phyloP scores from a whole-genome alignment of 257 asterid genomes.

The Anisodus tanguticus region DNA sequence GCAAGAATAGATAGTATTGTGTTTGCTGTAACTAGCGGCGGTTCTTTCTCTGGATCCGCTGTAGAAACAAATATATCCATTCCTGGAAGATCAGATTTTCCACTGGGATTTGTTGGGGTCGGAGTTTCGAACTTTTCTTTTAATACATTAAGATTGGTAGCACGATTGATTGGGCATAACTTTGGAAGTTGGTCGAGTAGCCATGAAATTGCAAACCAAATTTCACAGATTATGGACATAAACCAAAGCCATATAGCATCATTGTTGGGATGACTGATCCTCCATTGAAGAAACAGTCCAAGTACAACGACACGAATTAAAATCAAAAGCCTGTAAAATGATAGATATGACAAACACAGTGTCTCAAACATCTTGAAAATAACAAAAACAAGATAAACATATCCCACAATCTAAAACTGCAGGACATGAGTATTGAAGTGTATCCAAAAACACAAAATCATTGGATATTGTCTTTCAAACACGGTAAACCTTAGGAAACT shows the following conservation, averaged over 20 bases:
- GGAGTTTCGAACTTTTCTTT: constrained; percentile 85
- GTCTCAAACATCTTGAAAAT: constrained; percentile 12
- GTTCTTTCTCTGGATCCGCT: constrained; percentile 95
- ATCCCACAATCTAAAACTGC: neutral
- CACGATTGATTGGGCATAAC: constrained; percentile 76
- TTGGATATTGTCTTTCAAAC: neutral
- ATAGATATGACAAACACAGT: neutral
- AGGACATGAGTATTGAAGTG: neutral
- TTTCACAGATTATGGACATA: constrained; percentile 79
- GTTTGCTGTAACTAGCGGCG: constrained; percentile 86
- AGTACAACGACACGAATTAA: constrained; percentile 73
- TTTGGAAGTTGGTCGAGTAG: constrained; percentile 90
- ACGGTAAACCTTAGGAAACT: neutral
- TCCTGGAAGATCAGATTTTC: constrained; percentile 91
- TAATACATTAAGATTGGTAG: constrained; percentile 71
- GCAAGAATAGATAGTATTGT: constrained; percentile 91
- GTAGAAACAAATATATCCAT: constrained; percentile 80
- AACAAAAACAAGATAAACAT: neutral
- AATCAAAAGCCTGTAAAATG: constrained; percentile 64
- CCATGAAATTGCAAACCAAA: constrained; percentile 96
- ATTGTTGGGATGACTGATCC: constrained; percentile 68
- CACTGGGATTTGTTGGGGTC: constrained; percentile 61
- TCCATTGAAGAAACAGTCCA: constrained; percentile 72
- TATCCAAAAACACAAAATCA: neutral
- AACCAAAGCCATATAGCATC: constrained; percentile 93